Conservation (phyloP, 106 monocot species). For the Allium fistulosum region DNA sequence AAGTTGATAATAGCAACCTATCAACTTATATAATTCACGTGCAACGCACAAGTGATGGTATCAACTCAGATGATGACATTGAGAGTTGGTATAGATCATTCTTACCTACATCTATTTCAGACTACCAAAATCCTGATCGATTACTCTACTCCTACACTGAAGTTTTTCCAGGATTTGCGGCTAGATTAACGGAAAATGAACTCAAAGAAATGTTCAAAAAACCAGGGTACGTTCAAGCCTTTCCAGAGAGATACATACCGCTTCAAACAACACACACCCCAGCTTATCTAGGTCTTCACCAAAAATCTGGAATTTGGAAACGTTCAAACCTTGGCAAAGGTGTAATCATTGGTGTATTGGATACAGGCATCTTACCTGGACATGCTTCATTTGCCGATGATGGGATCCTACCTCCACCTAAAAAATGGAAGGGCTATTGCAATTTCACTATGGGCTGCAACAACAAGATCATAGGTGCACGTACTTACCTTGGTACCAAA, state of each 20-base stretch:
- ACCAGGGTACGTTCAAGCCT: constrained; percentile 47
- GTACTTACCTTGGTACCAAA: constrained; percentile 72
- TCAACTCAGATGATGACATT: too few species aligned
- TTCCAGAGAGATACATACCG: constrained; percentile 37
- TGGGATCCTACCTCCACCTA: constrained; percentile 49
- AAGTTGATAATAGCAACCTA: too few species aligned
- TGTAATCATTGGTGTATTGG: constrained; percentile 69
- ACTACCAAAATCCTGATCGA: constrained; percentile 21
- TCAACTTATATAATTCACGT: too few species aligned
- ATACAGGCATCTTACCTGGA: constrained; percentile 92
- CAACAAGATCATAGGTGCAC: constrained; percentile 80
- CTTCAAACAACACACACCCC: constrained; percentile 76
- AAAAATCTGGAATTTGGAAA: constrained; percentile 27
- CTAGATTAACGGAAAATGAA: constrained; percentile 36
- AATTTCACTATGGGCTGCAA: constrained; percentile 66
- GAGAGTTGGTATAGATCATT: too few species aligned
- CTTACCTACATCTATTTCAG: background rate
- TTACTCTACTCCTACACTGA: constrained; percentile 75
- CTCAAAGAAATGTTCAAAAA: constrained; percentile 15
- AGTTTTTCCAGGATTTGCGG: constrained; percentile 70
- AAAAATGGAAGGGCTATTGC: constrained; percentile 60
- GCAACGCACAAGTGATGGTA: too few species aligned
- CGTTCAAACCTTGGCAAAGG: constrained; percentile 33
- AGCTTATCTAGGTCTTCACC: constrained; percentile 53
- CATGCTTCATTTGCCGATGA: constrained; percentile 67